These are phyloP conservation scores for Madurella fahalii DNA, from an alignment of 2,329 filamentous ascomycete species.

Conservation along the genomic window DNA sequence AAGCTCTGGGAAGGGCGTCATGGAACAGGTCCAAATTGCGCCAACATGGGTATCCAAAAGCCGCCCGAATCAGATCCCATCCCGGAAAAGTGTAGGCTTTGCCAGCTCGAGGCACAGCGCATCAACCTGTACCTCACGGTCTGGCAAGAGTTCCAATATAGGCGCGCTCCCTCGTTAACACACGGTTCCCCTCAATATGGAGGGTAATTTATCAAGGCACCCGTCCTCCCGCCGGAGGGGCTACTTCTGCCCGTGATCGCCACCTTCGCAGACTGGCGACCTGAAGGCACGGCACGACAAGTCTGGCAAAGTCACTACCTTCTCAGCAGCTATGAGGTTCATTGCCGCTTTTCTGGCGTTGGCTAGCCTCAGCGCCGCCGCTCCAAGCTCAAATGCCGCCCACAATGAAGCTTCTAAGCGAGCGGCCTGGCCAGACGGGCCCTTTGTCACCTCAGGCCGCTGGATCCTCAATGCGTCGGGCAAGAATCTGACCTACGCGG, in stretches of 20 bases:
- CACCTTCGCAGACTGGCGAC: neutral
- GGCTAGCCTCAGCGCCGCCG: constrained; percentile 14
- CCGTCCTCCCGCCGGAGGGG: neutral
- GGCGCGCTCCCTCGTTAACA: constrained; percentile 4
- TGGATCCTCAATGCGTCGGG: constrained; percentile 42
- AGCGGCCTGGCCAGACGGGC: constrained; percentile 39
- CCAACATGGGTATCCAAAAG: neutral
- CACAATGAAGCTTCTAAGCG: constrained; percentile 1
- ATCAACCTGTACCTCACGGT: neutral
- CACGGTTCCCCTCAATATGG: constrained; percentile 7
- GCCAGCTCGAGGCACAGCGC: too few relatives aligned
- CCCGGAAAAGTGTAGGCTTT: neutral
- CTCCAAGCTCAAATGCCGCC: neutral
- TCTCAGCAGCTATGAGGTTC: constrained; percentile 20
- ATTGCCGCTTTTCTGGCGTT: constrained; percentile 17
- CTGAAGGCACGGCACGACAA: neutral
- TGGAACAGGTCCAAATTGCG: neutral
- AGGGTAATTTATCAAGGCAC: constrained; percentile 6
- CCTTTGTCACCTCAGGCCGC: constrained; percentile 39
- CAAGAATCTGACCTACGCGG: constrained; percentile 46
- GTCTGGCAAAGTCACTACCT: neutral
- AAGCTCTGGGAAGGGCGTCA: neutral
- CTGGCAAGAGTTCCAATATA: neutral
- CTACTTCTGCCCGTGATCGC: neutral
- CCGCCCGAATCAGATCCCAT: neutral